Conservation (phyloP, 352 stramenopile species). For the Peronospora tabacina region DNA sequence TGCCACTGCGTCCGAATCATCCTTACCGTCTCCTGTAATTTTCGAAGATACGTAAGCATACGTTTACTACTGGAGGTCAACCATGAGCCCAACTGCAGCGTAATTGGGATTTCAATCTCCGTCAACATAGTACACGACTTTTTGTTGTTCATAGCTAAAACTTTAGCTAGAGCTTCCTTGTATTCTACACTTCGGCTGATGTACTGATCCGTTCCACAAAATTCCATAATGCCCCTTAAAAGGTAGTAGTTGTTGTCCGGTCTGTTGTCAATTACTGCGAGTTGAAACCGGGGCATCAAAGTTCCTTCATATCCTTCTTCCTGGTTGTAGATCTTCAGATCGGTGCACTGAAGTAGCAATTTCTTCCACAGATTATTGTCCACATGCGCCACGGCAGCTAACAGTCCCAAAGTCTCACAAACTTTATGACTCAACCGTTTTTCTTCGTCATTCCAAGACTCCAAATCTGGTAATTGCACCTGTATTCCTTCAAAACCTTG, state of each 20-base stretch:
- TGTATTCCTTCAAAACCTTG: conserved; percentile 17
- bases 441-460: not conserved
- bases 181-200: conserved; percentile 11
- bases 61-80: conserved; percentile 8
- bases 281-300: conserved; percentile 16
- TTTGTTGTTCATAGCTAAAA: conserved; percentile 8
- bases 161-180: conserved; percentile 11
- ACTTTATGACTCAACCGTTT: conserved; percentile 5
- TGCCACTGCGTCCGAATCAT: conserved; percentile 13
- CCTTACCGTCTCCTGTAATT: conserved; percentile 12
- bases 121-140: conserved; percentile 14
- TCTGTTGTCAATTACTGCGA: conserved; percentile 4
- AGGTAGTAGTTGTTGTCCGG: conserved; percentile 8
- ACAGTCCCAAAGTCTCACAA: conserved; percentile 13
- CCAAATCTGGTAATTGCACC: conserved; percentile 13
- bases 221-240: conserved; percentile 8
- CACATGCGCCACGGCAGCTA: conserved; percentile 21
- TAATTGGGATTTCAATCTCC: conserved; percentile 25
- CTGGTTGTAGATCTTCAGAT: conserved; percentile 8
- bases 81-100: conserved; percentile 20
- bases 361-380: conserved; percentile 22
- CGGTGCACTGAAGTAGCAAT: conserved; percentile 11
- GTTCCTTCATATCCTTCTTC: conserved; percentile 16
- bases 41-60: conserved; percentile 15
- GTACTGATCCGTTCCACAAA: conserved; percentile 22